Conservation (phyloP, 2,329 filamentous ascomycete genomes). For the Fusarium pseudonygamai region DNA sequence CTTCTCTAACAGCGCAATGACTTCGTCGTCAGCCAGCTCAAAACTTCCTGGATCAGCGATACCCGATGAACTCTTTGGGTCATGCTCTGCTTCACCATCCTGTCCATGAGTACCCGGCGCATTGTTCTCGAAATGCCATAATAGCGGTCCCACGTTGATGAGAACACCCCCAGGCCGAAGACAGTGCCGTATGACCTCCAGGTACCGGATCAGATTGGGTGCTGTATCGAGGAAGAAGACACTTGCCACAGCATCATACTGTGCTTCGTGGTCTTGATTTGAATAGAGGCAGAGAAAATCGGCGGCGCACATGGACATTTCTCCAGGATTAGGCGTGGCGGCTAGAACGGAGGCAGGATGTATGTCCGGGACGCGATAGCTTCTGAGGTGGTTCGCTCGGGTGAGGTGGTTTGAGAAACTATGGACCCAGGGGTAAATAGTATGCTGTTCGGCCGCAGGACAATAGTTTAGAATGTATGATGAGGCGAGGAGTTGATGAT, state of each 20-base stretch:
- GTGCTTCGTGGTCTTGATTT: slow-evolving; percentile 65
- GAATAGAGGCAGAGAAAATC: slow-evolving; percentile 92
- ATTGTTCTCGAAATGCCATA: slow-evolving; percentile 95
- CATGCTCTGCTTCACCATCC: slow-evolving; percentile 61
- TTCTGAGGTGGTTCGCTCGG: slow-evolving; percentile 77
- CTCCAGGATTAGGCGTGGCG: slow-evolving; percentile 55
- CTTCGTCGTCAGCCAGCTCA: slow-evolving; percentile 90
- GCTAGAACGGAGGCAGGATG: slow-evolving; percentile 70
- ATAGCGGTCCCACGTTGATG: slow-evolving; percentile 87
- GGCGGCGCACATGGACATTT: slow-evolving; percentile 92
- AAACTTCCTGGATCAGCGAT: slow-evolving; percentile 91
- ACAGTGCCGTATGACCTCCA: slow-evolving; percentile 83
- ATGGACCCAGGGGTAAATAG: slow-evolving; percentile 85
- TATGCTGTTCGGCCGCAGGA: slow-evolving; percentile 67
- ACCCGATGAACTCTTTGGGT: slow-evolving; percentile 64
- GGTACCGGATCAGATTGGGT: slow-evolving; percentile 89
- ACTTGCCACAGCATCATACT: slow-evolving; percentile 84
- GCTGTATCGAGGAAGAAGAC: slow-evolving; percentile 99
- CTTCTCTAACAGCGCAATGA: slow-evolving; percentile 76
- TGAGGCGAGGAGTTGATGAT: slow-evolving; percentile 92
- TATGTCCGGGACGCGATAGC: slow-evolving; percentile 81
- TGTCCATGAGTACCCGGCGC: slow-evolving; percentile 66
- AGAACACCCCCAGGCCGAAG: slow-evolving; percentile 81
- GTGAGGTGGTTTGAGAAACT: slow-evolving; percentile 86
- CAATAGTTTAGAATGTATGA: slow-evolving; percentile 79